Evolutionary conservation across 2,329 filamentous ascomycete genomes (phyloP).

Genomic region (Tetracladium maxilliforme): DNA sequence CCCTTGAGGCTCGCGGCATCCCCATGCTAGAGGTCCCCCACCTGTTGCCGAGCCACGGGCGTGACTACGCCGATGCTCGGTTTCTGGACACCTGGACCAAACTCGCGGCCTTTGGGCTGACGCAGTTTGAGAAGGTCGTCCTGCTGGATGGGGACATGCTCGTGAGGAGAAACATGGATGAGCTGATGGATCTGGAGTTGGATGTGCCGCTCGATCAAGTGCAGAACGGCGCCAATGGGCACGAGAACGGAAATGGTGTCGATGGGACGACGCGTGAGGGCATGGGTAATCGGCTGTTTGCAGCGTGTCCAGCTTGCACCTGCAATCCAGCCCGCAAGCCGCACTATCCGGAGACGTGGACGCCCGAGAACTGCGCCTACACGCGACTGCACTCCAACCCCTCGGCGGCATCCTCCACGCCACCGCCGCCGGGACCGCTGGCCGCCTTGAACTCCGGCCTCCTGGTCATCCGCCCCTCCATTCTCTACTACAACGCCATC

Average conservation of each 20-base stretch:
- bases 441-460: conserved; percentile 41
- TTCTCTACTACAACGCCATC: conserved; percentile 31
- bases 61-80: conserved; percentile 62
- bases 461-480: conserved; percentile 38
- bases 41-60: conserved; percentile 50
- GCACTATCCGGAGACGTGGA: conserved; percentile 66
- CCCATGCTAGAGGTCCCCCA: conserved; percentile 55
- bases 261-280: conserved; percentile 31
- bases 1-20: conserved; percentile 56
- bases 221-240: too few relatives aligned
- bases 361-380: conserved; percentile 41
- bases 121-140: conserved; percentile 65
- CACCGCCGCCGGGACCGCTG: conserved; percentile 29
- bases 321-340: conserved; percentile 69
- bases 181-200: conserved; percentile 71
- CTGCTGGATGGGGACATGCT: conserved; percentile 86
- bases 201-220: too few relatives aligned
- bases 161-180: conserved; percentile 73
- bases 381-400: conserved; percentile 34
- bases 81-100: conserved; percentile 91
- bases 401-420: conserved; percentile 27
- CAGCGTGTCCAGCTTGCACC: conserved; percentile 70
- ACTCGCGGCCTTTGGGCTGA: conserved; percentile 62
- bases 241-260: too few relatives aligned
- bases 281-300: conserved; percentile 52